Conservation (phyloP, 495 filamentous ascomycete species). For the Xylaria telfairii region DNA sequence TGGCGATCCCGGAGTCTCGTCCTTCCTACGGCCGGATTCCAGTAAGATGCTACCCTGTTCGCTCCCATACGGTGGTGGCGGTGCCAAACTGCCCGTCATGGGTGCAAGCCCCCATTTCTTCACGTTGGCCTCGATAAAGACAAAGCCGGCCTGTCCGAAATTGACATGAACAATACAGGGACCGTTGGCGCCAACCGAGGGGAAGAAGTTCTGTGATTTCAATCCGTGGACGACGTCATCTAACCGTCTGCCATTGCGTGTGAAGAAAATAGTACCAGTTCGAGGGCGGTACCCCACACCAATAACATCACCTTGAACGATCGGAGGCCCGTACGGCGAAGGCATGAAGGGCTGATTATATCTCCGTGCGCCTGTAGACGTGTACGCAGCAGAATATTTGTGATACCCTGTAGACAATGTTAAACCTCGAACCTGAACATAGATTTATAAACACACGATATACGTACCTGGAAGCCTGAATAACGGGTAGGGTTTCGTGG, state of each 20-base stretch:
- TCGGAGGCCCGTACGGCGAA: conserved; percentile 79
- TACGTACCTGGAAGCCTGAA: conserved; percentile 89
- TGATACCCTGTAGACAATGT: conserved; percentile 70
- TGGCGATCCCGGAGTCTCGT: conserved; percentile 66
- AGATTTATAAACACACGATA: conserved; percentile 19
- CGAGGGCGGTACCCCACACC: conserved; percentile 95
- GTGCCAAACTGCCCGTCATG: conserved; percentile 92
- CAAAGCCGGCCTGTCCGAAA: conserved; percentile 96
- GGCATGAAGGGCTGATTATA: conserved; percentile 88
- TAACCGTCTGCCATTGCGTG: conserved; percentile 94
- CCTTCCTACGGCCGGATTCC: conserved; percentile 72
- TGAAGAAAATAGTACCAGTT: conserved; percentile 96
- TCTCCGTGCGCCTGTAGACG: conserved; percentile 82
- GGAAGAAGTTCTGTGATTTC: conserved; percentile 96
- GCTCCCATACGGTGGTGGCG: conserved; percentile 93
- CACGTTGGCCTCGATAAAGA: conserved; percentile 98
- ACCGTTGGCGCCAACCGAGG: conserved; percentile 91
- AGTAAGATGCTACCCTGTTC: conserved; percentile 95
- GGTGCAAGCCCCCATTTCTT: conserved; percentile 99
- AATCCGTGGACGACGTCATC: conserved; percentile 94
- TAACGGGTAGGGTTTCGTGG: conserved; percentile 94
- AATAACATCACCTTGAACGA: conserved; percentile 92
- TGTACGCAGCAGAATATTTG: conserved; percentile 88
- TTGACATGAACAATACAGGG: conserved; percentile 94
- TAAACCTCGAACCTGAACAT: conserved; percentile 12